phyloP scores from a whole-genome alignment of 805 yeast species.

The Candida endomychidarum region DNA sequence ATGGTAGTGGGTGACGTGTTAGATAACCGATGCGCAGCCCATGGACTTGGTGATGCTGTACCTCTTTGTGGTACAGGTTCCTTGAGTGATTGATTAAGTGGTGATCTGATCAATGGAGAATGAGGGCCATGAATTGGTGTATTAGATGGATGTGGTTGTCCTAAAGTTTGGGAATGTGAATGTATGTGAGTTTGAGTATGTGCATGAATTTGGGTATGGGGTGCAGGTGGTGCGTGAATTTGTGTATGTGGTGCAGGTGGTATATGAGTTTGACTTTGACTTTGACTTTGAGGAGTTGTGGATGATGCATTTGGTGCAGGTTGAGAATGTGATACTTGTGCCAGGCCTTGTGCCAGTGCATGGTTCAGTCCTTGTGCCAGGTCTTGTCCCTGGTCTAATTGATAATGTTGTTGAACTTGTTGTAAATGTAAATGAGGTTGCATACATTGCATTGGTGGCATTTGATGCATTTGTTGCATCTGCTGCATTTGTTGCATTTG shows the following conservation, averaged over 20 bases:
- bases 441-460: conserved; percentile 5
- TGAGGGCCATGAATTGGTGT: conserved; percentile 4
- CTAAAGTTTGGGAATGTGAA: background rate
- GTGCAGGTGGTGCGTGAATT: conserved; percentile 2
- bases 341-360: too few relatives aligned
- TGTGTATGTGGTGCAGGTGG: conserved; percentile 3
- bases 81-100: conserved; percentile 2
- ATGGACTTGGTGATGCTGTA: background rate
- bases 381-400: conserved; percentile 4
- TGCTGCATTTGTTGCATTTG: conserved; percentile 3
- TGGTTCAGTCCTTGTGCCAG: too few relatives aligned
- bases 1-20: conserved; percentile 11
- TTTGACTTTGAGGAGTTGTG: background rate
- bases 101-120: conserved; percentile 1
- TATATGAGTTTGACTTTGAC: background rate
- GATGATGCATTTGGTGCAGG: conserved; percentile 1
- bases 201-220: background rate
- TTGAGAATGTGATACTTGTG: conserved; percentile 1
- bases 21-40: conserved; percentile 4
- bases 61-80: conserved; percentile 11
- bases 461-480: conserved; percentile 3
- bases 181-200: background rate
- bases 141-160: background rate
- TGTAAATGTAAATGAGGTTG: conserved; percentile 9
- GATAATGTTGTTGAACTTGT: conserved; percentile 10